Evolutionary conservation across 768 basidiomycete genomes (phyloP), one percentile per base, ranked within the genome.

Genomic region (Tulasnella sp.): DNA sequence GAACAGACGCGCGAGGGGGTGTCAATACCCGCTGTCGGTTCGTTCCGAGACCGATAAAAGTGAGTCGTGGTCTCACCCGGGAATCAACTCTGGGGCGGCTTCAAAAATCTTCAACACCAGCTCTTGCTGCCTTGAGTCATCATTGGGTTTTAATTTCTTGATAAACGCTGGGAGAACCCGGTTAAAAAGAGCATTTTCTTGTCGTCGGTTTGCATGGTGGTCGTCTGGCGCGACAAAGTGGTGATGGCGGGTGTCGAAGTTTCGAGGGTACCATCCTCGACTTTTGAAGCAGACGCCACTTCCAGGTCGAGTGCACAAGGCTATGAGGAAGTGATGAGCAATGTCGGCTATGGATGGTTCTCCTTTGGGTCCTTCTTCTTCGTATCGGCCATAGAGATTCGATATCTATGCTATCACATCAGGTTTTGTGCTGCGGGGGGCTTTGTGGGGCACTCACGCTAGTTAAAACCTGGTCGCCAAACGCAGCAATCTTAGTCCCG

Each of bases 241-340:
- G 12, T 68, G 27, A 36, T 68, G 62, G 16, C 62, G 62, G 62
- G 62, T 34, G 62, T 68, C 62, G 18, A 68, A 68, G 80, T 92
- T 92, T 2, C 94, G 91, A 4, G 91, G 91, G 82, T 98, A 98
- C 96, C 96, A 98, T 2, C 96, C 96, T 10, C 90, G 88, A 82
- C 97, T 95, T 75, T 87, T 90, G 86, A 97, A 98, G 83, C 96
- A 98, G 19, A 98, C 88, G 0, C 96, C 96, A 18, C 87, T 85
- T 0, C 96, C 96, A 0, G 94, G 93, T 36, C 90, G 90, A 0
- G 94, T 93, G 82, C 93, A 94, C 40, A 95, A 90, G 1, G 92
- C 93, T 38, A 97, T 89, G 16, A 98, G 86, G 84, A 98, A 98
- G 82, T 96, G 95, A 80, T 95, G 94, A 0, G 90, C 91, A 4